Evolutionary conservation across 2,329 filamentous ascomycete species (phyloP), one percentile per base, ranked within the genome.

Genomic region (Pseudocercospora ulei): DNA sequence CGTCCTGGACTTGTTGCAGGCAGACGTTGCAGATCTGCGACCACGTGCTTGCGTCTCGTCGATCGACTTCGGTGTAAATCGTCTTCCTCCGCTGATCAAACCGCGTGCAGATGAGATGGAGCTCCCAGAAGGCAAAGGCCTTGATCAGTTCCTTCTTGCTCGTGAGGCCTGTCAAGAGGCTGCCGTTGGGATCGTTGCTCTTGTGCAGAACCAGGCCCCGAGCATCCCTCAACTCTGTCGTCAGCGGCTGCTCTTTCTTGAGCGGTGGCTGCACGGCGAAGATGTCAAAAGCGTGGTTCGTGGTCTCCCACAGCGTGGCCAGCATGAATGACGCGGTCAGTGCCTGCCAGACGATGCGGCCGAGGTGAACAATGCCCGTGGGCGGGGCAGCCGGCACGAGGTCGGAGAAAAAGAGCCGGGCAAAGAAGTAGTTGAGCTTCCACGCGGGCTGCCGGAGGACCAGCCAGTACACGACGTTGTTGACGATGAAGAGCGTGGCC

Each of bases 101-200:
- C 38, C 76, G 72, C 40, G 80, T 73, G 23, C 82, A 78, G 51
- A 95, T 93, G 39, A 83, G 71, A 18, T 77, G 76, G 17, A 95
- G 68, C 57, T 96, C 88, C 87, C 87, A 94, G 61, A 93, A 81
- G 9, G 88, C 87, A 59, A 92, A 93, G 0, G 76, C 73, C 72
- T 82, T 78, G 44, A 83, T 76, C 6, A 82, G 69, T 5, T 83
- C 70, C 60, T 88, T 90, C 64, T 86, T 90, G 48, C 80, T 80
- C 58, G 79, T 87, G 29, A 96, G 62, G 0, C 88, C 88, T 40
- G 78, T 85, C 33, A 96, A 61, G 17, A 96, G 68, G 57, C 83
- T 94, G 22, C 85, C 86, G 55, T 94, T 96, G 1, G 88, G 84
- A 60, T 95, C 87, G 20, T 43, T 46, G 28, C 53, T 55, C 37